Percentiles rank a stretch among this genome's conserved stretches.
Evolutionary conservation across 495 filamentous ascomycete genomes (phyloP).

Genomic region (Penicillium subrubescens): DNA sequence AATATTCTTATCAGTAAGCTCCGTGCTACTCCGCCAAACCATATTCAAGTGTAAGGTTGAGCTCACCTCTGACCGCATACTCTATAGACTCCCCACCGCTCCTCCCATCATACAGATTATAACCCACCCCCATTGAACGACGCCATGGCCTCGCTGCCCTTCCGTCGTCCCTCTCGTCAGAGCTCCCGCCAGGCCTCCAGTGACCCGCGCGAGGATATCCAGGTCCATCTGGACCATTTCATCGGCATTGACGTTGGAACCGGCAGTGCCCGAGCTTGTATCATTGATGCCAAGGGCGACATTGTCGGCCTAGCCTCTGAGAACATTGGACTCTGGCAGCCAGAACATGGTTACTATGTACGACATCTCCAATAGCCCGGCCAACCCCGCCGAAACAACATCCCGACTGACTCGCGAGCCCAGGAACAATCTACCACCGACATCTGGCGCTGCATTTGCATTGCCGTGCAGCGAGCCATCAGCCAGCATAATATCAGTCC

Average conservation of each 20-base stretch:
- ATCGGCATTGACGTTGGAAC: conserved; percentile 97
- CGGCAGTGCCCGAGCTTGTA: conserved; percentile 89
- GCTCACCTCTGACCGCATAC: background rate
- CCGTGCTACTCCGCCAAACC: background rate
- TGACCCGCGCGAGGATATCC: conserved; percentile 58
- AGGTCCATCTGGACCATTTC: conserved; percentile 63
- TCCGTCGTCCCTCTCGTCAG: conserved; percentile 36
- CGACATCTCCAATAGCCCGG: conserved; percentile 8
- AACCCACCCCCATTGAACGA: background rate
- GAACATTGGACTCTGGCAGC: conserved; percentile 93
- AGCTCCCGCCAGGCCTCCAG: conserved; percentile 55
- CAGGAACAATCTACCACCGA: conserved; percentile 98
- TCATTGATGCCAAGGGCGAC: conserved; percentile 87
- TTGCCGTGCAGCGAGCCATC: conserved; percentile 75
- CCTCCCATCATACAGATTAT: background rate
- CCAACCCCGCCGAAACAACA: background rate
- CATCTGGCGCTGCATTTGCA: conserved; percentile 91
- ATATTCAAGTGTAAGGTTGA: background rate
- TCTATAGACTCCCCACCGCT: background rate
- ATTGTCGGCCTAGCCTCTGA: conserved; percentile 90
- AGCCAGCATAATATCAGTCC: conserved; percentile 76
- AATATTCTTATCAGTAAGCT: background rate
- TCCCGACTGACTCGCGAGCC: conserved; percentile 20
- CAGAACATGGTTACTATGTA: conserved; percentile 87
- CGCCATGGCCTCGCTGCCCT: conserved; percentile 36